phyloP scores from a whole-genome alignment of 164 flowering plant species.

The Litsea cubeba region DNA sequence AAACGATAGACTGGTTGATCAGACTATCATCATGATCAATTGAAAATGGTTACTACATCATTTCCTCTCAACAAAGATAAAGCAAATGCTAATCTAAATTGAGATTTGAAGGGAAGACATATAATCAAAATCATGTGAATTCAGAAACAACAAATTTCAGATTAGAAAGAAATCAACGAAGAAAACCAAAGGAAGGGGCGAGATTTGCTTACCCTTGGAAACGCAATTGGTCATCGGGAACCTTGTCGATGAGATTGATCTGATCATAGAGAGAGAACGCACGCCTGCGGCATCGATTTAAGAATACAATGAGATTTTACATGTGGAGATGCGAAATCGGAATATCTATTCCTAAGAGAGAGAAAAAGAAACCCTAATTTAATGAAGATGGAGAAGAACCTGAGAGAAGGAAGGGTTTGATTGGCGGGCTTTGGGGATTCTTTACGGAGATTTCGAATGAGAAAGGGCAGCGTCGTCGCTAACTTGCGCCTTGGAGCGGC shows the following conservation, averaged over 20 bases:
- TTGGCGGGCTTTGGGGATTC: slow-evolving; percentile 27
- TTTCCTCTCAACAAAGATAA: no score
- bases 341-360: neutral
- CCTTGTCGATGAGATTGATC: slow-evolving; percentile 83
- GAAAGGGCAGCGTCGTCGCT: slow-evolving; percentile 48
- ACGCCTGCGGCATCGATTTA: slow-evolving; percentile 28
- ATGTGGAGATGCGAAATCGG: neutral
- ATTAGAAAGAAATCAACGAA: neutral
- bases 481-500: slow-evolving; percentile 48
- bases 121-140: neutral
- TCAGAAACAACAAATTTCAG: no score
- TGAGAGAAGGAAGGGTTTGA: slow-evolving; percentile 55
- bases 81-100: no score
- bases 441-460: slow-evolving; percentile 41
- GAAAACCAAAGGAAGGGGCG: neutral
- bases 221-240: slow-evolving; percentile 86
- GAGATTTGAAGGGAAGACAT: no score
- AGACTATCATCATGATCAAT: no score
- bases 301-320: neutral
- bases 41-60: no score
- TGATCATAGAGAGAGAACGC: slow-evolving; percentile 96
- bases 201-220: slow-evolving; percentile 52
- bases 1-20: no score
- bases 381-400: slow-evolving; percentile 5
- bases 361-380: neutral